Conservation (phyloP, 1,139 yeast species). For the Lodderomyces metapsilosis region DNA sequence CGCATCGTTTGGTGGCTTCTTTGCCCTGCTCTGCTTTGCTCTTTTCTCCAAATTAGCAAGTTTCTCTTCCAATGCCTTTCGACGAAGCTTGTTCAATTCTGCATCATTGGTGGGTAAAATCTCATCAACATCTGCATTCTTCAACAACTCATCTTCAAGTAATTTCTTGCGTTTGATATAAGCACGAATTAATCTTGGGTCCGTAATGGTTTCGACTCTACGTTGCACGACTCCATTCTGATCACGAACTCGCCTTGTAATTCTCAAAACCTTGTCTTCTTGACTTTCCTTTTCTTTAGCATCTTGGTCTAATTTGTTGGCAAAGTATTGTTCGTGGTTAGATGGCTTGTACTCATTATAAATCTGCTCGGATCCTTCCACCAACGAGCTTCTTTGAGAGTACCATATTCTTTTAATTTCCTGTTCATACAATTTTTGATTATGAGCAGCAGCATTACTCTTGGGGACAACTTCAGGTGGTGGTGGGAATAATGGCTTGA, state of each 20-base stretch:
- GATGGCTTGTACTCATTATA: conserved; percentile 42
- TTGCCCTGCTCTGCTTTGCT: conserved; percentile 44
- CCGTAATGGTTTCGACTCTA: conserved; percentile 72
- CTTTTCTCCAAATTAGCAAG: conserved; percentile 81
- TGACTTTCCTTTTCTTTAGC: conserved; percentile 21
- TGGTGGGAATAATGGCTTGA: conserved; percentile 60
- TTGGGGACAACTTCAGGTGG: conserved; percentile 45
- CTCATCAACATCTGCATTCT: conserved; percentile 59
- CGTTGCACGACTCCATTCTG: conserved; percentile 86
- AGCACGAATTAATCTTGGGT: conserved; percentile 84
- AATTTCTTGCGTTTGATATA: conserved; percentile 78
- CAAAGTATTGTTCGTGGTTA: conserved; percentile 33
- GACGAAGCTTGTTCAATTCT: conserved; percentile 75
- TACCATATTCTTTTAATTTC: conserved; percentile 92
- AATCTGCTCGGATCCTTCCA: conserved; percentile 28
- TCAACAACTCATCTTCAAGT: conserved; percentile 65
- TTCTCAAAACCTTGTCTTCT: conserved; percentile 50
- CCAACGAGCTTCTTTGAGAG: conserved; percentile 69
- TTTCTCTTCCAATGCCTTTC: conserved; percentile 78
- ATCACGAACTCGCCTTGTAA: conserved; percentile 79
- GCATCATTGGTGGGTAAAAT: conserved; percentile 81
- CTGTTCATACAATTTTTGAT: conserved; percentile 88
- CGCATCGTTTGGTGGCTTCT: conserved; percentile 36
- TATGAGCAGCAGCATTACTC: conserved; percentile 62
- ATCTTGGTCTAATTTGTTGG: conserved; percentile 19